Base-by-base conservation (phyloP, 2,329 filamentous ascomycete species). In the Epichloe glyceriae region DNA sequence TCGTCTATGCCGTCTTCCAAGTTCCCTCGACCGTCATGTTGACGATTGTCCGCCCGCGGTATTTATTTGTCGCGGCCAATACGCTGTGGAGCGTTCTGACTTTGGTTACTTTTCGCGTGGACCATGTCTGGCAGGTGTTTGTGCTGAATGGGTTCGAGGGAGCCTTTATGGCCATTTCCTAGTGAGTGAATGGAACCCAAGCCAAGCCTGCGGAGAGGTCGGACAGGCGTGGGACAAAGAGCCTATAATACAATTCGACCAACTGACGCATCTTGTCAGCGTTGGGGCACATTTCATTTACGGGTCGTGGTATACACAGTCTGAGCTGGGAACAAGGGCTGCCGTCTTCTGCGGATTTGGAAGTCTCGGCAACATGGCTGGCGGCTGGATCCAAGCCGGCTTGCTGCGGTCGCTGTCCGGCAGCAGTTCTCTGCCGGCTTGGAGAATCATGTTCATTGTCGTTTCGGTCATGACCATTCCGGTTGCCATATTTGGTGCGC, bases 281-380 rank as follows among this genome's bases (percentile, higher is more conserved):
- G 66, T 69, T 1, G 70, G 70, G 0, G 70, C 67, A 0, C 69
- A 72, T 43, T 72, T 72, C 52, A 69, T 71, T 30, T 69, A 70
- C 43, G 69, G 66, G 0, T 68, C 66, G 3, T 72, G 70, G 70
- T 73, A 72, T 50, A 68, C 67, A 48, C 65, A 65, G 46, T 67
- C 67, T 0, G 69, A 72, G 50, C 61, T 72, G 4, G 70, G 67
- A 0, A 70, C 62, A 3, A 58, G 67, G 22, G 66, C 66, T n/a
- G 66, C 66, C 4, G 57, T 69, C 20, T 71, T 73, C 45, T 71
- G 68, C 49, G 62, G 64, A 1, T 70, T 70, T 43, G 69, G 69
- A 0, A 67, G 71, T 46, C 45, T 72, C 4, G 70, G 69, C 0
- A 70, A 64, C 26, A 71, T 72, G 67, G 64, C 69, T 1, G 69